Evolutionary conservation across 208 protist species (phyloP).

Genomic region (Wallacemonas sp.): DNA sequence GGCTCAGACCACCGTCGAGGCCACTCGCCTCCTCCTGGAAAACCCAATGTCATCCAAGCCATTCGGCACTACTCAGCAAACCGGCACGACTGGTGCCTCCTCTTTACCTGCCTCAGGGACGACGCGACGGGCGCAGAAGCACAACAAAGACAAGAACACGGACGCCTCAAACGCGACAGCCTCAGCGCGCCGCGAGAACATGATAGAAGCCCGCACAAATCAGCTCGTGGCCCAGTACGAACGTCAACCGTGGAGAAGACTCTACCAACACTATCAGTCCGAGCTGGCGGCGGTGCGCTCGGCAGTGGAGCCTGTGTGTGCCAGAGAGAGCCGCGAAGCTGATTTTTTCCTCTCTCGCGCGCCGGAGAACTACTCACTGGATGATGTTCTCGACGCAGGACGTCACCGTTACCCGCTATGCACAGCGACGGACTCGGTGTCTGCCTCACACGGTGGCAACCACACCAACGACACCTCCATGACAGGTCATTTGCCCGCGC

Average conservation of each 20-base stretch:
- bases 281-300: slow-evolving; percentile 33
- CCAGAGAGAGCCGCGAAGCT: slow-evolving; percentile 37
- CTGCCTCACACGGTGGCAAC: no score
- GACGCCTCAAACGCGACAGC: slow-evolving; percentile 17
- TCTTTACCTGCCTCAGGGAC: slow-evolving; percentile 22
- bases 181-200: slow-evolving; percentile 25
- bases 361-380: slow-evolving; percentile 60
- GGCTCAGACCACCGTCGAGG: slow-evolving; percentile 33
- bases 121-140: slow-evolving; percentile 4
- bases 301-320: slow-evolving; percentile 33
- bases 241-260: slow-evolving; percentile 36
- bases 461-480: no score
- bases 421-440: background rate
- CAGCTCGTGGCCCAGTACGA: slow-evolving; percentile 33
- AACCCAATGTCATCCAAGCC: background rate
- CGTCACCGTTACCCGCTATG: slow-evolving; percentile 9
- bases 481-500: no score
- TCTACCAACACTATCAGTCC: slow-evolving; percentile 29
- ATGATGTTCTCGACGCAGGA: slow-evolving; percentile 51
- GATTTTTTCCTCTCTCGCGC: slow-evolving; percentile 55
- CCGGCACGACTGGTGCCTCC: slow-evolving; percentile 14
- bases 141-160: slow-evolving; percentile 2
- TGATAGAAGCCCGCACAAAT: slow-evolving; percentile 42
- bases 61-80: background rate
- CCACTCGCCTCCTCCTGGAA: slow-evolving; percentile 24